Evolutionary conservation across 164 flowering plant species (phyloP).

Genomic region (Vitis riparia): DNA sequence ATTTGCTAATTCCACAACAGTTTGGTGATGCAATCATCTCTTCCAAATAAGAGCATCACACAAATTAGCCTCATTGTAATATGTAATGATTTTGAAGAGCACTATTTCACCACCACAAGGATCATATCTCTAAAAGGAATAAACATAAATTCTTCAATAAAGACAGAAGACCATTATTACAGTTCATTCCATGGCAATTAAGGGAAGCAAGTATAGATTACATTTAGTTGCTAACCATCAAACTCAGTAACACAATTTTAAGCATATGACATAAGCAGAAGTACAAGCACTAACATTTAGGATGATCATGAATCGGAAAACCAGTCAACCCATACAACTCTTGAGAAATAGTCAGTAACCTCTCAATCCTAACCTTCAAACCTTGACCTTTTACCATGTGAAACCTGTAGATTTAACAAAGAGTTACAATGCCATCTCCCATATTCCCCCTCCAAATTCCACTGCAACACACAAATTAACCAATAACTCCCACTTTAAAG

Average conservation of each 20-base stretch:
- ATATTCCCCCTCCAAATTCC: no score
- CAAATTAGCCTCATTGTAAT: no score
- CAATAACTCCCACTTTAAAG: no score
- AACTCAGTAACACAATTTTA: background rate
- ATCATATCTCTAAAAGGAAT: background rate
- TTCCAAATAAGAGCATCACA: no score
- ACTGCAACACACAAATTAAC: no score
- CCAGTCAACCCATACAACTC: background rate
- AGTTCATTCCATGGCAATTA: background rate
- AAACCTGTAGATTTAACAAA: no score
- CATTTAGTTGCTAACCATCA: background rate
- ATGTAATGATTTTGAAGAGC: no score
- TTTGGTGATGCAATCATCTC: no score
- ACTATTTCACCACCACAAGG: no score
- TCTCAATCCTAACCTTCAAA: background rate
- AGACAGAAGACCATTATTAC: background rate
- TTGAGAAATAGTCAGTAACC: background rate
- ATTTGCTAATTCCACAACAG: no score
- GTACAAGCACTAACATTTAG: background rate
- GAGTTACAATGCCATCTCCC: no score
- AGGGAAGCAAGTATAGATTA: background rate
- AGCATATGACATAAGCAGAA: background rate
- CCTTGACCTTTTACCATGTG: no score
- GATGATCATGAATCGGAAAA: background rate
- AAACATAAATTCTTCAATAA: background rate